phyloP scores from a whole-genome alignment of 768 basidiomycete genomes.

The Tricholoma bakamatsutake region DNA sequence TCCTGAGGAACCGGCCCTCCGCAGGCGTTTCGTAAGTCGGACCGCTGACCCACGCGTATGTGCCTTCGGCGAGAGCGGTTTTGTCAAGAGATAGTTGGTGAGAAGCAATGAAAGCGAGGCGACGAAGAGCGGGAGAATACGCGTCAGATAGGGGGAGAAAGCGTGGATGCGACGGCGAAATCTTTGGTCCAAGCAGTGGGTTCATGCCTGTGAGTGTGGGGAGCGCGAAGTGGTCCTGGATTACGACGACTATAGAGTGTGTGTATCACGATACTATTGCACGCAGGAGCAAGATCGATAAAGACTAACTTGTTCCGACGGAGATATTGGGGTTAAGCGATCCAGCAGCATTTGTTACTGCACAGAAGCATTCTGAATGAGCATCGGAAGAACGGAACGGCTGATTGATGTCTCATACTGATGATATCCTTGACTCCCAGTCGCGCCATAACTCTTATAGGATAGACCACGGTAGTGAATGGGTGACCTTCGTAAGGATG shows the following conservation, averaged over 20 bases:
- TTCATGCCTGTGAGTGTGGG: constrained; percentile 75
- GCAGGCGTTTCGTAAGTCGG: constrained; percentile 89
- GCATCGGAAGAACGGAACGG: not conserved
- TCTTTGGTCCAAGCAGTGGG: constrained; percentile 69
- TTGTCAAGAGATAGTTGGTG: constrained; percentile 49
- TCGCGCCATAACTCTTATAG: constrained; percentile 72
- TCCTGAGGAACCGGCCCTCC: constrained; percentile 72
- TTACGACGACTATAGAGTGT: constrained; percentile 59
- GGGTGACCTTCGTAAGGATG: constrained; percentile 83
- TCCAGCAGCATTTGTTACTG: constrained; percentile 89
- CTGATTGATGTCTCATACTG: constrained; percentile 39
- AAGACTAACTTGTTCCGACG: constrained; percentile 71
- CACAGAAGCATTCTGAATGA: not conserved
- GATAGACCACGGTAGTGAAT: constrained; percentile 65
- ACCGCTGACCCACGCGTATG: constrained; percentile 87
- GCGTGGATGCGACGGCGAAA: constrained; percentile 54
- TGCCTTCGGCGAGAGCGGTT: constrained; percentile 68
- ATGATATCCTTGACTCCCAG: constrained; percentile 74
- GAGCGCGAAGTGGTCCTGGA: constrained; percentile 81
- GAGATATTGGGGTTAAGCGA: constrained; percentile 66
- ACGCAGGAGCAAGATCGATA: not conserved
- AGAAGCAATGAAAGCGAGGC: constrained; percentile 66
- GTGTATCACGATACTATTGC: constrained; percentile 8
- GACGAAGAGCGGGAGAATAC: constrained; percentile 68
- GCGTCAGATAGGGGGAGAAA: constrained; percentile 85